phyloP scores from a whole-genome alignment of 163 green algal genomes.

The Prototheca cutis region DNA sequence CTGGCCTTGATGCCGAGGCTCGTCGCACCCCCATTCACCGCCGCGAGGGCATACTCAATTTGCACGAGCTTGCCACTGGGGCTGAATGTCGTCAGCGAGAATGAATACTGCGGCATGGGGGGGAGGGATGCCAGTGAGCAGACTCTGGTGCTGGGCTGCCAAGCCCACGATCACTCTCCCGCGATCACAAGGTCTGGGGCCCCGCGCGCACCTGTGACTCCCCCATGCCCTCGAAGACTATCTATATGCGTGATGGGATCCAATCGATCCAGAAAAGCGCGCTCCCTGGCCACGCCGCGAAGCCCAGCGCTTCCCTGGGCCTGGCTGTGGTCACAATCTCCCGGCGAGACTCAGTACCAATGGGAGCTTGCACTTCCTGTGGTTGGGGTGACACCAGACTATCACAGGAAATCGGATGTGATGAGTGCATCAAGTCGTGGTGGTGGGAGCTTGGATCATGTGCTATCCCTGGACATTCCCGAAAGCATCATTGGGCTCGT shows the following conservation, averaged over 20 bases:
- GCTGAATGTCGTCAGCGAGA: slow-evolving; percentile 90
- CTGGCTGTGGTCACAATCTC: no score
- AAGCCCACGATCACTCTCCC: neutral
- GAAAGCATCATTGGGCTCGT: no score
- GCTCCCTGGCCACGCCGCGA: no score
- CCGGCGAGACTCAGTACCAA: no score
- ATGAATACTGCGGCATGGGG: slow-evolving; percentile 67
- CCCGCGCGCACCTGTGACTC: slow-evolving; percentile 10
- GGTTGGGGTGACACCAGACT: neutral
- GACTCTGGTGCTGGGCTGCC: no score
- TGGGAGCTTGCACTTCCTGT: neutral
- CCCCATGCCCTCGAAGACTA: slow-evolving; percentile 7
- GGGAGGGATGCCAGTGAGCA: neutral
- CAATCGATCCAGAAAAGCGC: neutral
- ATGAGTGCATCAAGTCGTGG: no score
- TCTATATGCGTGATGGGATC: neutral
- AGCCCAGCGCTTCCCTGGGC: no score
- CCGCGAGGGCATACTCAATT: slow-evolving; percentile 98
- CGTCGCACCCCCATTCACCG: slow-evolving; percentile 83
- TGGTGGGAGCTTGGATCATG: no score
- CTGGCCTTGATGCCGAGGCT: slow-evolving; percentile 93
- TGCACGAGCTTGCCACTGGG: slow-evolving; percentile 97
- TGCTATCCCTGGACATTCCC: no score
- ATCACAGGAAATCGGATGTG: neutral
- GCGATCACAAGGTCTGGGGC: neutral